Conservation (phyloP, 805 yeast genomes). For the Teunomyces kruisii region DNA sequence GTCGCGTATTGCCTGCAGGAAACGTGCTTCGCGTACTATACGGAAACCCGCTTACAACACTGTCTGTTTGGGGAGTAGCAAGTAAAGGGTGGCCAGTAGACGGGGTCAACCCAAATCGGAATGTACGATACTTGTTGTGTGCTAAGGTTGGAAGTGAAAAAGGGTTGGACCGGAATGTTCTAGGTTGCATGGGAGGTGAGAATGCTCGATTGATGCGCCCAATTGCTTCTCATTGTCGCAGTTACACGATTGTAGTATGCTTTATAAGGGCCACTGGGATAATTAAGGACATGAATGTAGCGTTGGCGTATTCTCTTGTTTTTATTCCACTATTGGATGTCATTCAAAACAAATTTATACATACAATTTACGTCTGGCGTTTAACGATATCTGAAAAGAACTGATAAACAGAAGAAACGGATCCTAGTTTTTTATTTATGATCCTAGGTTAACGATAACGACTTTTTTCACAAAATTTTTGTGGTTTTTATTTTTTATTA, state of each 20-base stretch:
- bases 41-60: neutral
- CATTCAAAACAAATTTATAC: neutral
- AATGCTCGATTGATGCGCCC: too few species aligned
- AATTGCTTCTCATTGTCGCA: too few species aligned
- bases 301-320: neutral
- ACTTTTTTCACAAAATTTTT: neutral
- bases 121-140: too few species aligned
- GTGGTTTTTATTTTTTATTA: neutral
- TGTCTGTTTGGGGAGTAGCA: neutral
- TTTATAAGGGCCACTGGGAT: too few species aligned
- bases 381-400: constrained; percentile 2
- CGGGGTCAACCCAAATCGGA: neutral
- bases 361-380: constrained; percentile 3
- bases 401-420: neutral
- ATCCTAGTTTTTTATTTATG: neutral
- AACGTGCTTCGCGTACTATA: neutral
- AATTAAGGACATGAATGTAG: neutral
- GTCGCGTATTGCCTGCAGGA: neutral
- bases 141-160: too few species aligned
- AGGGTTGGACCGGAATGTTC: too few species aligned
- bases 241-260: too few species aligned
- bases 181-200: too few species aligned
- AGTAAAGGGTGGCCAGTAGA: neutral
- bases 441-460: neutral
- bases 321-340: neutral